Percentiles rank a stretch among this genome's conserved stretches.
phyloP scores from a whole-genome alignment of 257 asterid species.

The Salvia splendens region DNA sequence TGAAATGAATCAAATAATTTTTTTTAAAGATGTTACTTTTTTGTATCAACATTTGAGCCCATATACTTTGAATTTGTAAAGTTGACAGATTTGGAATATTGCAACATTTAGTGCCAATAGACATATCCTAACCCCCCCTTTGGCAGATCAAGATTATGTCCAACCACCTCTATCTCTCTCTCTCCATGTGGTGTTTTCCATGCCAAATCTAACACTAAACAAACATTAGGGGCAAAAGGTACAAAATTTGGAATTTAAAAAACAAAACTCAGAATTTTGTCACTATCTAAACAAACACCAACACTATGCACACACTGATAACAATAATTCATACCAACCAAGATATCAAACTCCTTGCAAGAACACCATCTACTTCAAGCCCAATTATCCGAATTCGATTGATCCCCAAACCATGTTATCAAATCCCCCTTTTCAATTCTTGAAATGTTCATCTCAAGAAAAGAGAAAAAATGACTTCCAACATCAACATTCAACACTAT shows the following conservation, averaged over 20 bases:
- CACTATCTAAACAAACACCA: slow-evolving; percentile 10
- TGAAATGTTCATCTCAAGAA: slow-evolving; percentile 19
- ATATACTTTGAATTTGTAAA: not conserved
- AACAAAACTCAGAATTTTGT: slow-evolving; percentile 21
- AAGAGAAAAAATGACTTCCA: slow-evolving; percentile 11
- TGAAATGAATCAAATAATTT: not conserved
- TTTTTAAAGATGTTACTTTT: not conserved
- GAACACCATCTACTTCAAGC: slow-evolving; percentile 11
- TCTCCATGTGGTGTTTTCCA: slow-evolving; percentile 16
- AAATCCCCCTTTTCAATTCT: not conserved
- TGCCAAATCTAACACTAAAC: slow-evolving; percentile 15
- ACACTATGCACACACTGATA: not conserved
- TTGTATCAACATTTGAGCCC: not conserved
- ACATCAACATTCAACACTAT: not conserved
- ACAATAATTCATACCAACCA: slow-evolving; percentile 4
- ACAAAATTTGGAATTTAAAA: not conserved
- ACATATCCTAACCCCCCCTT: not conserved
- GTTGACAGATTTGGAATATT: slow-evolving; percentile 1
- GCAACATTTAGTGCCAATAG: too few relatives aligned
- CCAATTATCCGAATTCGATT: not conserved
- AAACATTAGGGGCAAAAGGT: not conserved
- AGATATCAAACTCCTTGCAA: slow-evolving; percentile 6
- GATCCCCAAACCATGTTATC: not conserved
- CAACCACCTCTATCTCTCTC: slow-evolving; percentile 4
- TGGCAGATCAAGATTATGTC: not conserved